Base-by-base conservation (phyloP, 148 eudicot species). In the Fagopyrum homotropicum region DNA sequence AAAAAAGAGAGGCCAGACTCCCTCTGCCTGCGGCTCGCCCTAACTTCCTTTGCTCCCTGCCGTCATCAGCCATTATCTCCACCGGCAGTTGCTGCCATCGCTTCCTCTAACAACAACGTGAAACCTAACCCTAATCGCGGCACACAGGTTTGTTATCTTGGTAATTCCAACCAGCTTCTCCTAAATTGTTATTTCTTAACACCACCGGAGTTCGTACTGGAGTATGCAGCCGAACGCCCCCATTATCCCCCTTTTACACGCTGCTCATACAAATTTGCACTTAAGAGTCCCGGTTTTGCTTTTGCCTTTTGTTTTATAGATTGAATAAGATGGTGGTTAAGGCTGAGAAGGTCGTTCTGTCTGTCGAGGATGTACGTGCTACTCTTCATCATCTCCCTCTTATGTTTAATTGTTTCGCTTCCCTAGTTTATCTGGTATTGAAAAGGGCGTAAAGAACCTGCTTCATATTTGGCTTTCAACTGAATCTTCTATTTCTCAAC, bases 271-370 rank as follows among this genome's bases (percentile, higher is more conserved):
- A 49, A 57, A 17, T 63, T 63, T 22, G 9, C 11, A 35, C 40
- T 35, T 35, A 35, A 35, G 40, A 57, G 11, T 57, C 22, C 63
- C 35, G 4, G 63, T 5, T 17, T 57, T 57, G 63, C 60, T 17
- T 19, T 57, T 57, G 63, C 6, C 3, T 22, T 17, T 57, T 19
- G 63, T 57, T 63, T 63, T 44, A 1, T 10, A 11, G 71, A 9
- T 14, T 66, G 9, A 17, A 35, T 35, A 50, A 74, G 26, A 80
- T 80, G 83, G 77, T 57, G 56, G 74, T 80, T 50, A 76, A 69
- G 54, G 74, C 69, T 35, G 77, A 54, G 48, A 80, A 73, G 45
- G 50, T 68, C 70, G 40, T 73, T 80, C 77, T 70, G 69, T 11
- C 47, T 45, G 10, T 48, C 17, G 77, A 80, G 26, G 45, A 68